phyloP scores from a whole-genome alignment of 1,139 yeast species.

The Debaryomyces coudertii region DNA sequence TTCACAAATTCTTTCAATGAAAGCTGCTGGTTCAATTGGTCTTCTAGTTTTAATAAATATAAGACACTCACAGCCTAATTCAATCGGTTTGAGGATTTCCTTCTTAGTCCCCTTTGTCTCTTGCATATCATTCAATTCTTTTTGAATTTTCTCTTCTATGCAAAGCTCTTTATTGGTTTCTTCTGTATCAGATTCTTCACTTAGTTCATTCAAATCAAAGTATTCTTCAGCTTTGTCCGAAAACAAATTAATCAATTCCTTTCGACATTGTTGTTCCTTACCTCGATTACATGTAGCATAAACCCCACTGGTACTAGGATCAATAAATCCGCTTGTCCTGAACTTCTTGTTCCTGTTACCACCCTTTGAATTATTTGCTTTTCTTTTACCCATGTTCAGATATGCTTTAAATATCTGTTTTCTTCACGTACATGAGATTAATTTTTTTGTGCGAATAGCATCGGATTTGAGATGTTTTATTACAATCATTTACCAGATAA shows the following conservation, averaged over 20 bases:
- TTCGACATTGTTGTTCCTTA: constrained; percentile 72
- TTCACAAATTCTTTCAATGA: constrained; percentile 65
- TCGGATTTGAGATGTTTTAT: neutral
- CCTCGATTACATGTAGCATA: constrained; percentile 86
- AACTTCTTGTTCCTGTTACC: constrained; percentile 39
- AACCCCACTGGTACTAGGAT: constrained; percentile 81
- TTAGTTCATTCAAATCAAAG: constrained; percentile 42
- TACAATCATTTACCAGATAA: neutral
- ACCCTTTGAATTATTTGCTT: constrained; percentile 18
- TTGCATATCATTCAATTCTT: constrained; percentile 66
- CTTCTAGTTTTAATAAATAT: constrained; percentile 77
- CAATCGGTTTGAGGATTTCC: constrained; percentile 62
- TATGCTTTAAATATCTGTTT: constrained; percentile 1
- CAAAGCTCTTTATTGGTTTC: constrained; percentile 44
- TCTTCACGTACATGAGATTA: neutral
- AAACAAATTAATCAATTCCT: constrained; percentile 69
- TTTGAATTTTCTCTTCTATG: constrained; percentile 75
- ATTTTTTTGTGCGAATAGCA: neutral
- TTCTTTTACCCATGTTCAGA: constrained; percentile 29
- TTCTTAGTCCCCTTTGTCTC: constrained; percentile 40
- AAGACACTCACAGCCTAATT: constrained; percentile 80
- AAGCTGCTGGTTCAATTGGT: constrained; percentile 76
- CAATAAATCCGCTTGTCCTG: constrained; percentile 56
- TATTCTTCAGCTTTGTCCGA: constrained; percentile 56
- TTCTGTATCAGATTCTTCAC: constrained; percentile 32